Evolutionary conservation across 179 eudicot genomes (phyloP), one percentile per base, ranked within the genome.

Genomic region (Spergularia azorica): DNA sequence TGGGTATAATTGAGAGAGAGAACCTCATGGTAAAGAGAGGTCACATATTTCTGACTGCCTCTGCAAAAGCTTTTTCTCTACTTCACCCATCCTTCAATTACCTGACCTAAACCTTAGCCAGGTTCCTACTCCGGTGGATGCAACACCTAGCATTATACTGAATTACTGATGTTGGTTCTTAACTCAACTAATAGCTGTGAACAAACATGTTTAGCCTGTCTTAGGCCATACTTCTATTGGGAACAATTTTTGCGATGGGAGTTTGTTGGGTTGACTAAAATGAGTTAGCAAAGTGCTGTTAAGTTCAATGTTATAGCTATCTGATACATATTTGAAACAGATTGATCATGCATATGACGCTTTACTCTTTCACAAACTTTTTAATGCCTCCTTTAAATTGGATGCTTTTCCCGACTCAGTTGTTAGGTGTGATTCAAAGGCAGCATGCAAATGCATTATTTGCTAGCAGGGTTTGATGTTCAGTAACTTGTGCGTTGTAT

Each of bases 401-500:
- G 41, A 20, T 69, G 57, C 38, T 51, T 15, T 56, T 21, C 73
- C 20, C 7, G 50, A 2, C 57, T 54, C 13, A 54, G 9, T 54
- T 0, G 13, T 50, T 61, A n/a, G 17, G 50, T 67, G 55, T 18
- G 11, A 16, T 52, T 72, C 48, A n/a, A 51, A 16, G 52, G 14
- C 20, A 14, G 41, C 21, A 4, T 41, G 76, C 65, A 65, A 51
- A 50, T 77, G 60, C 64, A 64, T 18, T 61, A 72, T 66, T 11
- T 58, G 4, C 72, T 61, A 15, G 73, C 51, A 55, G 48, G 50
- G 51, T 38, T 80, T 62, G 17, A 39, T 70, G 38, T 65, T 60
- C 43, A 48, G 10, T 71, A 71, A 63, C 70, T 7, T 83, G 51
- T 63, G 38, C 3, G 17, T n/a, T 52, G 67, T 72, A 67, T 80